Evolutionary conservation across 805 yeast genomes (phyloP), one percentile per base, ranked within the genome.

Genomic region (Cyberlindnera euphorbiiphila): DNA sequence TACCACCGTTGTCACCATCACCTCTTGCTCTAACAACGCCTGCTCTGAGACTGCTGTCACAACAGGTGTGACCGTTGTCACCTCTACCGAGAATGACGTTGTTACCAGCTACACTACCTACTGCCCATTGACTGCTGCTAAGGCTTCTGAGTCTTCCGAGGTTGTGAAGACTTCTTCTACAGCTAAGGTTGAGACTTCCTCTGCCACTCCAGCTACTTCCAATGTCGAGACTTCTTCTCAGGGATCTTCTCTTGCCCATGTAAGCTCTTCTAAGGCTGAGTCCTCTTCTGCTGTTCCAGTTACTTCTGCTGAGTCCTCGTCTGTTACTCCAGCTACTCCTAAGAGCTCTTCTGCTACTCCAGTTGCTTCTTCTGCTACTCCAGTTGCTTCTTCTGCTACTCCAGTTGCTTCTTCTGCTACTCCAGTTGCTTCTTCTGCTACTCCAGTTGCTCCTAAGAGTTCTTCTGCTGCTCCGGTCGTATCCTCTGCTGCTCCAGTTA

Each of bases 71-170:
- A 12, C 43, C 17, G 32, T 36, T 9, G 37, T 36, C 20, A 25
- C 31, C 19, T 25, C 23, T 16, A 40, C 43, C 16, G 25, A 14
- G 22, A 28, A 29, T 28, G 33, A 24, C 13, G 37, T 32, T 8
- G 43, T 23, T 22, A 40, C 43, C 11, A 13, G 18, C 28, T 36
- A 40, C 35, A 40, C 43, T 37, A 40, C 43, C 6, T 36, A 36
- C 34, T 40, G 43, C 27, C 43, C 43, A 28, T 35, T 34, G 40
- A 54, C 59, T 21, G 55, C 59, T 29, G 56, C 56, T 35, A 47
- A 46, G 30, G 29, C 20, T 28, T 40, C 61, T 5, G 29, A 26
- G 41, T 34, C 30, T 34, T 34, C 25, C 22, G 27, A 13, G 5
- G 24, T 17, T 16, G 35, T 12, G n/a, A 7, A 23, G 17, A n/a